A percentile compares a stretch with the other conserved stretches of the same genome.
Evolutionary conservation across 1,284 basidiomycete genomes (phyloP).

Genomic region (Agroathelia rolfsii): DNA sequence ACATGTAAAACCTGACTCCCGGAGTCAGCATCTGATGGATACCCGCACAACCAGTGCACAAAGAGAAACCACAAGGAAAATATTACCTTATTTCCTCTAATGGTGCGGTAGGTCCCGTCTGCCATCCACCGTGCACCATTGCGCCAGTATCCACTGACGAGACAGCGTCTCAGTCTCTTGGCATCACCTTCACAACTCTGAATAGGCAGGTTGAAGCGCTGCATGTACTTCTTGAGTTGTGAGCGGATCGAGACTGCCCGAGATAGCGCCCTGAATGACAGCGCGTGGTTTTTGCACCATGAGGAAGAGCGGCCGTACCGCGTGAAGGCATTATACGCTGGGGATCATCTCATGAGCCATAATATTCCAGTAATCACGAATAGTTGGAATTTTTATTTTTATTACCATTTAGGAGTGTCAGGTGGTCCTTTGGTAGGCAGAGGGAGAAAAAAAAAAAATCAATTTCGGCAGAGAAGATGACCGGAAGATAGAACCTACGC

Average conservation of each 20-base stretch:
- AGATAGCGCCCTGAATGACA: constrained; percentile 89
- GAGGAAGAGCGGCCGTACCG: constrained; percentile 73
- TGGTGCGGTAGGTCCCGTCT: constrained; percentile 83
- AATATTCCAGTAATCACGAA: constrained; percentile 6
- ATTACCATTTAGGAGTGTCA: constrained; percentile 83
- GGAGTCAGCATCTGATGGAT: constrained; percentile 5
- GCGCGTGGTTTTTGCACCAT: constrained; percentile 88
- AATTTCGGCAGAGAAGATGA: constrained; percentile 5
- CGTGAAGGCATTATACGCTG: constrained; percentile 89
- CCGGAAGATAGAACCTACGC: constrained; percentile 38
- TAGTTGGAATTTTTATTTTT: constrained; percentile 3
- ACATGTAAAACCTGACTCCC: constrained; percentile 64
- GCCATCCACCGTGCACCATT: constrained; percentile 85
- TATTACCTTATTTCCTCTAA: constrained; percentile 72
- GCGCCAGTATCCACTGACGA: constrained; percentile 89
- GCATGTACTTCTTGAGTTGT: constrained; percentile 89
- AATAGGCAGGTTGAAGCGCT: constrained; percentile 69
- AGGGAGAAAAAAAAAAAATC: too few species aligned
- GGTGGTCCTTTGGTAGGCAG: too few species aligned
- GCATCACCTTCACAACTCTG: constrained; percentile 83
- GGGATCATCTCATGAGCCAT: constrained; percentile 7
- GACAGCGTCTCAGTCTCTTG: constrained; percentile 69
- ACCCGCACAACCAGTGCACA: not conserved
- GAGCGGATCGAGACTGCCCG: constrained; percentile 86
- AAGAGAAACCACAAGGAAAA: not conserved